A percentile compares a stretch with the other conserved stretches of the same genome.
phyloP scores from a whole-genome alignment of 768 basidiomycete genomes.

The Phlegmacium glaucopus region DNA sequence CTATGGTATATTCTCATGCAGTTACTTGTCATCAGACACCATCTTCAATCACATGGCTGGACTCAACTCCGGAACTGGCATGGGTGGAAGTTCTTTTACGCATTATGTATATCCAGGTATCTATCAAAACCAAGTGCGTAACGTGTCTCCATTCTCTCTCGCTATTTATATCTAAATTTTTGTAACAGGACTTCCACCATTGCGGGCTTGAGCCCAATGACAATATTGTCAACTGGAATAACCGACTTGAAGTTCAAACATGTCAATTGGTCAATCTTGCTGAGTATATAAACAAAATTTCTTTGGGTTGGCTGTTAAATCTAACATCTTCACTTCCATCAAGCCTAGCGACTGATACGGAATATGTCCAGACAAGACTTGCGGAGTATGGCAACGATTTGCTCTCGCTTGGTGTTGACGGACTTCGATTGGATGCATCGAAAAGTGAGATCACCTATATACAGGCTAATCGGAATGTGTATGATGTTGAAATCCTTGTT shows the following conservation, averaged over 20 bases:
- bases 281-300: slow-evolving; percentile 33
- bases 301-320: background rate
- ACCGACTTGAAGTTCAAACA: slow-evolving; percentile 53
- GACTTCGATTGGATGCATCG: slow-evolving; percentile 59
- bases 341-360: slow-evolving; percentile 61
- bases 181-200: slow-evolving; percentile 61
- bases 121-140: slow-evolving; percentile 41
- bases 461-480: slow-evolving; percentile 8
- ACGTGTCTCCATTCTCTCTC: background rate
- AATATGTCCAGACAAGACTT: slow-evolving; percentile 52
- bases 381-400: slow-evolving; percentile 60
- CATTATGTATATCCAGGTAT: slow-evolving; percentile 52
- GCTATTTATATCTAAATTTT: background rate
- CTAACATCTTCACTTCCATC: background rate
- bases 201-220: slow-evolving; percentile 53
- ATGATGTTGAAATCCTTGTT: background rate
- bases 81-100: slow-evolving; percentile 47
- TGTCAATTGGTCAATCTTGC: slow-evolving; percentile 50
- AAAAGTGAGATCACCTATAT: too few relatives aligned
- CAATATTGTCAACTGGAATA: slow-evolving; percentile 53
- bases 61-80: slow-evolving; percentile 42
- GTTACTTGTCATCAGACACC: slow-evolving; percentile 35
- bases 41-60: slow-evolving; percentile 70
- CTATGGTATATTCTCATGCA: too few relatives aligned
- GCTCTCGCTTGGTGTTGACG: slow-evolving; percentile 58